Percentiles rank a stretch among this genome's conserved stretches.
Evolutionary conservation across 2,329 filamentous ascomycete genomes (phyloP).

Genomic region (Pyrenochaeta sp.): DNA sequence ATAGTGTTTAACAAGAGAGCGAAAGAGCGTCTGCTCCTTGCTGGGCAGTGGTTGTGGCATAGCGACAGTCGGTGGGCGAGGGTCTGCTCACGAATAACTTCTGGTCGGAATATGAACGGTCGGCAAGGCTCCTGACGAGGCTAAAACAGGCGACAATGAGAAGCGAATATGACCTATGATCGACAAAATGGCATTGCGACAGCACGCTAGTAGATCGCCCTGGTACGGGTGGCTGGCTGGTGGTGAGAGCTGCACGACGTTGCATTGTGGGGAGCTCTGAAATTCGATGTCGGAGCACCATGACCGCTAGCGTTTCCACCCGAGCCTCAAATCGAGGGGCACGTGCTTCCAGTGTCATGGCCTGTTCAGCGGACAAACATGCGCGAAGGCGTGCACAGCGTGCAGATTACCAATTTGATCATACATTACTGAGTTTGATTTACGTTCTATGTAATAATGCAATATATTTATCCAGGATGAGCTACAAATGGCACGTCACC

Average conservation of each 20-base stretch:
- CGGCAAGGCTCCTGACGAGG: constrained; percentile 5
- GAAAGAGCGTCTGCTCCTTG: constrained; percentile 94
- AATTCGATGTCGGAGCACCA: constrained; percentile 38
- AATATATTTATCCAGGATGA: no score
- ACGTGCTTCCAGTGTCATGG: constrained; percentile 21
- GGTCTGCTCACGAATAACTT: constrained; percentile 13
- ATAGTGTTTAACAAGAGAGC: constrained; percentile 93
- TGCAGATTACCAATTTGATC: no score
- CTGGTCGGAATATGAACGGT: constrained; percentile 14
- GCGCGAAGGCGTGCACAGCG: no score
- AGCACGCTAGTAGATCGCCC: not conserved
- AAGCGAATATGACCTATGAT: constrained; percentile 7
- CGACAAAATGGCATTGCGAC: constrained; percentile 19
- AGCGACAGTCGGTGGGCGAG: constrained; percentile 30
- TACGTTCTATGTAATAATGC: no score
- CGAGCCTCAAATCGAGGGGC: constrained; percentile 5
- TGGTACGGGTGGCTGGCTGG: constrained; percentile 9
- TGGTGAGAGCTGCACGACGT: constrained; percentile 24
- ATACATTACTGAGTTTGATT: no score
- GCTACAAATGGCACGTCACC: no score
- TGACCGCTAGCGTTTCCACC: constrained; percentile 27
- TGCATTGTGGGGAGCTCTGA: constrained; percentile 44
- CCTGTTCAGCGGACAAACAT: no score
- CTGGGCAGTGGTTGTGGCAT: constrained; percentile 80
- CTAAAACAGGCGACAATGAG: constrained; percentile 1